A percentile compares a stretch with the other conserved stretches of the same genome.
phyloP scores from a whole-genome alignment of 768 basidiomycete species.

The Suillus subluteus region DNA sequence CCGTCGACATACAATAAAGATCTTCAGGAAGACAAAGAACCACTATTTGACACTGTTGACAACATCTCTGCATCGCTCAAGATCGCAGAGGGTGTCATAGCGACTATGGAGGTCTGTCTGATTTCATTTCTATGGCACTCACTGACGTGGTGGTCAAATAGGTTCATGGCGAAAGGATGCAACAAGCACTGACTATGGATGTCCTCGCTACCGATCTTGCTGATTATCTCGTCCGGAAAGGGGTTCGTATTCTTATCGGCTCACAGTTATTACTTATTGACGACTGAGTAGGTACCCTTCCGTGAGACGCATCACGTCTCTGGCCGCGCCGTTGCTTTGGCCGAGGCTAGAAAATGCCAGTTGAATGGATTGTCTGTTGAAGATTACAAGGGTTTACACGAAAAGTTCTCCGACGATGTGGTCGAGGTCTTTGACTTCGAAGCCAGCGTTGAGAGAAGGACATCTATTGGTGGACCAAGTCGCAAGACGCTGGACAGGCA shows the following conservation, averaged over 20 bases:
- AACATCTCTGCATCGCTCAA: slow-evolving; percentile 85
- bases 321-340: slow-evolving; percentile 93
- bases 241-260: slow-evolving; percentile 58
- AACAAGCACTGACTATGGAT: slow-evolving; percentile 90
- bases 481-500: slow-evolving; percentile 84
- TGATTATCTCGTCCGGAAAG: slow-evolving; percentile 98
- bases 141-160: slow-evolving; percentile 34
- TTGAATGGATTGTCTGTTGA: slow-evolving; percentile 79
- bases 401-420: slow-evolving; percentile 83
- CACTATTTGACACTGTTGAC: slow-evolving; percentile 92
- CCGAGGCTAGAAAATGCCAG: slow-evolving; percentile 80
- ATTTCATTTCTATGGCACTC: background rate
- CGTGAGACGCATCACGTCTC: slow-evolving; percentile 99
- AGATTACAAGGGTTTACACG: slow-evolving; percentile 78
- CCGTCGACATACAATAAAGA: slow-evolving; percentile 99
- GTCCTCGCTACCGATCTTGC: slow-evolving; percentile 98
- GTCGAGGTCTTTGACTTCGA: slow-evolving; percentile 91
- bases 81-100: slow-evolving; percentile 94
- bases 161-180: slow-evolving; percentile 93
- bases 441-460: slow-evolving; percentile 88
- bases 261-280: slow-evolving; percentile 9
- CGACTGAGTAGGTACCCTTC: slow-evolving; percentile 80
- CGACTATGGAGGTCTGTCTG: slow-evolving; percentile 78
- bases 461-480: slow-evolving; percentile 92
- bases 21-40: slow-evolving; percentile 98